These are phyloP conservation scores for Metschnikowia sp. DNA, from an alignment of 805 yeast species.

Conservation along the genomic window DNA sequence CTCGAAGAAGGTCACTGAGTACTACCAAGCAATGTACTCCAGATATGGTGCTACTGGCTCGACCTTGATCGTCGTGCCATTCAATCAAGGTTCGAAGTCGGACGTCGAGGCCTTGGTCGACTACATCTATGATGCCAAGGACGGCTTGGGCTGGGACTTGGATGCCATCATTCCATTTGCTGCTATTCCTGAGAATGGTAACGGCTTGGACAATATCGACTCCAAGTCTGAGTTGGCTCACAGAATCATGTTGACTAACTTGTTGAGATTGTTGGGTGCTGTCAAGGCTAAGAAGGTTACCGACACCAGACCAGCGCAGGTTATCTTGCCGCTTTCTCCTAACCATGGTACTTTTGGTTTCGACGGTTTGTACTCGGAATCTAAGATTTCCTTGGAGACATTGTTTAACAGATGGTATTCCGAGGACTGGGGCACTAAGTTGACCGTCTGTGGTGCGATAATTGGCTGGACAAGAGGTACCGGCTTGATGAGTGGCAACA, in stretches of 20 bases:
- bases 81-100: conserved; percentile 95
- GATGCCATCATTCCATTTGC: conserved; percentile 97
- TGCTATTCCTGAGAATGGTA: conserved; percentile 98
- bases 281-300: conserved; percentile 80
- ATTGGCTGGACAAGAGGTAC: conserved; percentile 99
- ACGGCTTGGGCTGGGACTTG: conserved; percentile 96
- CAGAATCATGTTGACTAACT: conserved; percentile 95
- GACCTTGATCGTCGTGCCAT: conserved; percentile 92
- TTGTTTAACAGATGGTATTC: conserved; percentile 98
- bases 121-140: conserved; percentile 83
- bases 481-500: conserved; percentile 96
- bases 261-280: conserved; percentile 86
- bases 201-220: conserved; percentile 87
- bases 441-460: conserved; percentile 96
- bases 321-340: conserved; percentile 93
- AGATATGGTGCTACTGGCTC: conserved; percentile 92
- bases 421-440: conserved; percentile 92
- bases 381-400: conserved; percentile 92
- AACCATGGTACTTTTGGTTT: conserved; percentile 99
- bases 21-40: conserved; percentile 89
- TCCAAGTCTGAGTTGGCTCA: conserved; percentile 97
- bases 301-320: conserved; percentile 98
- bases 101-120: conserved; percentile 85
- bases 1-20: conserved; percentile 91
- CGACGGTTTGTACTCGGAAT: conserved; percentile 97